Percentiles rank a stretch among this genome's conserved stretches.
phyloP scores from a whole-genome alignment of 208 protist genomes.

The Trypanosoma cruzi region DNA sequence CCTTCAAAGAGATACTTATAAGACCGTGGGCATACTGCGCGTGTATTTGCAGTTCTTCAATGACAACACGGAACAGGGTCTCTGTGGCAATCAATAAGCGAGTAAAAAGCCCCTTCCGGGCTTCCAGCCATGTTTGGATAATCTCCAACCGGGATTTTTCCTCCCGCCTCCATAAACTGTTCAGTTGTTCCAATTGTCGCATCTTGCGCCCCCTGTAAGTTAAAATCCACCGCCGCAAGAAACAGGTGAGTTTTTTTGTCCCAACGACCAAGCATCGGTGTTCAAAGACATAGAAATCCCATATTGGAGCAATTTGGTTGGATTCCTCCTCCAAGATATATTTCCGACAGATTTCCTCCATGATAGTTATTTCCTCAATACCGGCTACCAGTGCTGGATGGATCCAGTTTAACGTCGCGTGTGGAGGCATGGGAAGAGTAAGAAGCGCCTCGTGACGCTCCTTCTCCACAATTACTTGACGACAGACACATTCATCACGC shows the following conservation, averaged over 20 bases:
- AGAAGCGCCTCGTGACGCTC: constrained; percentile 42
- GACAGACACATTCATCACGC: constrained; percentile 55
- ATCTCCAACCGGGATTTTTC: constrained; percentile 36
- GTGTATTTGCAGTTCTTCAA: constrained; percentile 38
- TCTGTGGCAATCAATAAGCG: constrained; percentile 33
- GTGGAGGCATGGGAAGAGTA: constrained; percentile 29
- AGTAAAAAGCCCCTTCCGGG: constrained; percentile 24
- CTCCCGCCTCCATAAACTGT: constrained; percentile 28
- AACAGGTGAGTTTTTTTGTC: constrained; percentile 30
- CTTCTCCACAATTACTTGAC: constrained; percentile 43
- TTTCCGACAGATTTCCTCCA: constrained; percentile 37
- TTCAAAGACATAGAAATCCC: constrained; percentile 24
- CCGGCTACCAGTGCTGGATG: constrained; percentile 19
- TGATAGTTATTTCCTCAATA: constrained; percentile 13
- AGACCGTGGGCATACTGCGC: constrained; percentile 39
- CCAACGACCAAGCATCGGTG: constrained; percentile 36
- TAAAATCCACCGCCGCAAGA: constrained; percentile 44
- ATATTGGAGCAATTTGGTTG: constrained; percentile 7
- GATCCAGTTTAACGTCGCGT: background rate
- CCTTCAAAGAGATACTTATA: constrained; percentile 33
- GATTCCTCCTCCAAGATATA: constrained; percentile 33
- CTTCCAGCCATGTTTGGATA: constrained; percentile 13
- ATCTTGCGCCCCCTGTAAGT: constrained; percentile 31
- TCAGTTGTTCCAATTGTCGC: constrained; percentile 11
- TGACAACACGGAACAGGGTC: constrained; percentile 34